Base-by-base conservation (phyloP, 805 yeast species). In the Lipomyces oligophaga region DNA sequence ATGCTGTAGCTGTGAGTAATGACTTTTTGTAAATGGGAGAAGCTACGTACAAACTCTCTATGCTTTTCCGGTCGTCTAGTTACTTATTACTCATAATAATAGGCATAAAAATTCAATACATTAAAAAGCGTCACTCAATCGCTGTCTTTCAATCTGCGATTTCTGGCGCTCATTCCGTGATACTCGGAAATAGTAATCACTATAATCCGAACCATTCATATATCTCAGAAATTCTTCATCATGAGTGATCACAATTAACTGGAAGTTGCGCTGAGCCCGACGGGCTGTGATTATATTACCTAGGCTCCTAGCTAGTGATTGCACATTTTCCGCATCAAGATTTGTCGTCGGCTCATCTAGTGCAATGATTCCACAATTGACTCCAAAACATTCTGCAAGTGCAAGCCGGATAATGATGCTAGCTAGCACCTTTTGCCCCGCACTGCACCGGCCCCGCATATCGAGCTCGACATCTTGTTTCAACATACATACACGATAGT, bases 341-440 rank as follows among this genome's bases (percentile, higher is more conserved):
- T 93, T 93, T 0, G 98, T 93, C 0, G 99, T 93, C 6, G 99
- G 99, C 67, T 93, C 99, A 67, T 93, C 99, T 32, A 93, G 72
- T 0, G 97, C 95, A 58, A 93, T 86, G 66, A 93, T 84, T 40
- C 98, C 98, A 69, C 96, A 90, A 61, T 85, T 86, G 1, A 81
- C 75, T 5, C 98, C 97, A 70, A 93, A 90, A 60, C 97, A 86
- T 65, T 93, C 97, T 1, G 97, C 93, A 38, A 93, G 70, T 0
- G 97, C 96, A 45, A 93, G 68, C 45, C 99, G 73, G 46, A 93
- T 90, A 26, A 93, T 80, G 38, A 93, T 89, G 32, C 94, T 83
- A 0, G 97, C 96, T 37, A 93, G 67, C 3, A 93, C 97, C 60
- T 88, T 86, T 65, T 93, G 99, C 0, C 99, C 99, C 0, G 98